phyloP scores from a whole-genome alignment of 2,329 filamentous ascomycete species.

The Alternaria angustiovoidea region DNA sequence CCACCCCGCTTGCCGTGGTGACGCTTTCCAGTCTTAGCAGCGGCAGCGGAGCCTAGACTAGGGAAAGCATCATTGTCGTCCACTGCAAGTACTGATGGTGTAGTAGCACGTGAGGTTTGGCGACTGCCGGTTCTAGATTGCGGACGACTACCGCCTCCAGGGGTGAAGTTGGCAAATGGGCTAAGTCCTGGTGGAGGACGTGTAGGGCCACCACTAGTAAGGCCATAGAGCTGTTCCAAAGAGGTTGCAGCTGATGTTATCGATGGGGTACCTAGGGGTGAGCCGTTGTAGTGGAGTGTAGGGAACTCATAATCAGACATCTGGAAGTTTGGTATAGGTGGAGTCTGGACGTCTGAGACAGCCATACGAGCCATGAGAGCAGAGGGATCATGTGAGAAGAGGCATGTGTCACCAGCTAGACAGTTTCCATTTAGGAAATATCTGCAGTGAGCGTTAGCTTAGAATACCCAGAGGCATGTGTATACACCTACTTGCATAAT shows the following conservation, averaged over 20 bases:
- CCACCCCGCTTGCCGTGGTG: slow-evolving; percentile 91
- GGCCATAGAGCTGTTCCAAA: slow-evolving; percentile 54
- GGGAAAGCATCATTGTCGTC: slow-evolving; percentile 98
- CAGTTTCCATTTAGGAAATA: slow-evolving; percentile 98
- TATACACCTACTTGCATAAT: slow-evolving; percentile 86
- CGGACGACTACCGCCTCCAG: slow-evolving; percentile 65
- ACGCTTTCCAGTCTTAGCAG: slow-evolving; percentile 81
- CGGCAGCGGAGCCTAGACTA: slow-evolving; percentile 77
- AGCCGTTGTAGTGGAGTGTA: slow-evolving; percentile 64
- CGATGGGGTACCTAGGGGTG: slow-evolving; percentile 51
- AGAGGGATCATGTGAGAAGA: slow-evolving; percentile 95
- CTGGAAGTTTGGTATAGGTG: slow-evolving; percentile 74
- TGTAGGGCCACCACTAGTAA: slow-evolving; percentile 42
- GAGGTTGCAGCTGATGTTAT: slow-evolving; percentile 53
- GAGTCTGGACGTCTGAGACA: slow-evolving; percentile 72
- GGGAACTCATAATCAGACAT: slow-evolving; percentile 90
- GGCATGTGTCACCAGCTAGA: slow-evolving; percentile 89
- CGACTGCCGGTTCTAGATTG: slow-evolving; percentile 87
- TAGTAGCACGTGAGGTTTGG: slow-evolving; percentile 71
- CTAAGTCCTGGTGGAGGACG: slow-evolving; percentile 76
- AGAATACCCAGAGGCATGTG: slow-evolving; percentile 9
- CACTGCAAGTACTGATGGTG: slow-evolving; percentile 75
- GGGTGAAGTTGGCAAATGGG: slow-evolving; percentile 67
- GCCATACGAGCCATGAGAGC: slow-evolving; percentile 83
- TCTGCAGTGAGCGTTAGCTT: slow-evolving; percentile 57